Evolutionary conservation across 2,329 filamentous ascomycete genomes (phyloP).

Genomic region (Fusarium pininemorale): DNA sequence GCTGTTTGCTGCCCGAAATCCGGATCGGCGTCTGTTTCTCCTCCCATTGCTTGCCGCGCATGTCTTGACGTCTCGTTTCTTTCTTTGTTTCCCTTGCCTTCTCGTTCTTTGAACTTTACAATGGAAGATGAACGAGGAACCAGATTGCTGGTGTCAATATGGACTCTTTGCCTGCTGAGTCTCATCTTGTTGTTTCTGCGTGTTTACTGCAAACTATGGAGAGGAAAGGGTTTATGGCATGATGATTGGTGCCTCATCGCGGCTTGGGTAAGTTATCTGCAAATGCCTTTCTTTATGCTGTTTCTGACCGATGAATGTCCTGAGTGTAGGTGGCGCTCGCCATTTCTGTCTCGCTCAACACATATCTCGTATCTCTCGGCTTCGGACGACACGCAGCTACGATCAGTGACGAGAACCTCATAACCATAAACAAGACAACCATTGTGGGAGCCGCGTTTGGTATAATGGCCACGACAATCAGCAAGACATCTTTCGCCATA

Average conservation of each 20-base stretch:
- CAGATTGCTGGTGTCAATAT: conserved; percentile 44
- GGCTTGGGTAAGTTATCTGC: conserved; percentile 45
- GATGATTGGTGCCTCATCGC: conserved; percentile 50
- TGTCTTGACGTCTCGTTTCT: not conserved
- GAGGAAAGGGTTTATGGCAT: conserved; percentile 49
- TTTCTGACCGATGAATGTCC: not conserved
- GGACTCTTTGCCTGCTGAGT: conserved; percentile 40
- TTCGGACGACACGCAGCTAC: conserved; percentile 40
- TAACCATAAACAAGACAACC: conserved; percentile 41
- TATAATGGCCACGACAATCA: conserved; percentile 48
- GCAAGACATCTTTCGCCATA: conserved; percentile 52
- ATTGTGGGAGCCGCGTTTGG: conserved; percentile 45
- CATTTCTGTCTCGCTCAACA: conserved; percentile 45
- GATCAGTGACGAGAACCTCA: conserved; percentile 37
- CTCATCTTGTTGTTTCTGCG: conserved; percentile 44
- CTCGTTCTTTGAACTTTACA: not conserved
- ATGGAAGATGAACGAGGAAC: conserved; percentile 39
- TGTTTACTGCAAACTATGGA: conserved; percentile 50
- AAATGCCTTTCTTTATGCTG: not conserved
- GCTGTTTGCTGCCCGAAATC: conserved; percentile 9
- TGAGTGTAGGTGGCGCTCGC: conserved; percentile 38
- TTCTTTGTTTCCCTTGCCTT: not conserved
- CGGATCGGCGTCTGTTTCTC: conserved; percentile 14
- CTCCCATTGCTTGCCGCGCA: not conserved
- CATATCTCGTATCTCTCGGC: conserved; percentile 45